A percentile compares a stretch with the other conserved stretches of the same genome.
Conservation (phyloP, 163 green algal species). For the Volvox carteri region DNA sequence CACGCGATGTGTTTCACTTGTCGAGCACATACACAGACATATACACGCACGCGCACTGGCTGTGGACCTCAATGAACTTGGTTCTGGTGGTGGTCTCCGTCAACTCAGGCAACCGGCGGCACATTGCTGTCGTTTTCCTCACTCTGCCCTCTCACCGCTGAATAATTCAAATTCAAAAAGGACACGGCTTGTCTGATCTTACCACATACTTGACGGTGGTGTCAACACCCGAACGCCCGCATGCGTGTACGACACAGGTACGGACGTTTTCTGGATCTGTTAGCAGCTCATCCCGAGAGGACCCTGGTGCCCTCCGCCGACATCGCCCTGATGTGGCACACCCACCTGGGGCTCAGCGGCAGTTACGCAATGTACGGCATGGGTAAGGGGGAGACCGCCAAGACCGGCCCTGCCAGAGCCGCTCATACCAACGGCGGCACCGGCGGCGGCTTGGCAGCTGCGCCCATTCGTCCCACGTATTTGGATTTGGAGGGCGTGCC, state of each 20-base stretch:
- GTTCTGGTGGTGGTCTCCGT: background rate
- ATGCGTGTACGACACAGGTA: conserved; percentile 10
- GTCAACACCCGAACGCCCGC: background rate
- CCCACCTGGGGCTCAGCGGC: conserved; percentile 23
- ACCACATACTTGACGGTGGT: background rate
- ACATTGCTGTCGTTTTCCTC: too few relatives aligned
- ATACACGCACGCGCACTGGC: background rate
- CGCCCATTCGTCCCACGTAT: background rate
- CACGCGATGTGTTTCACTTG: background rate
- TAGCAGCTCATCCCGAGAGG: background rate
- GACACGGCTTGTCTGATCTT: too few relatives aligned
- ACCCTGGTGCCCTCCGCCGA: conserved; percentile 46
- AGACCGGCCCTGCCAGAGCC: too few relatives aligned
- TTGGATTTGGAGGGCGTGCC: background rate
- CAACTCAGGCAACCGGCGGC: background rate
- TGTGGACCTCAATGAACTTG: background rate
- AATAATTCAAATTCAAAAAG: too few relatives aligned
- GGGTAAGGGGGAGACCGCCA: too few relatives aligned
- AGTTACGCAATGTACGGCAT: background rate
- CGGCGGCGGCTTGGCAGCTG: background rate
- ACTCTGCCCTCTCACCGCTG: too few relatives aligned
- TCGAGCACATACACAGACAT: background rate
- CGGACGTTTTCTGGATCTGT: conserved; percentile 39
- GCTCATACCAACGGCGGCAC: background rate
- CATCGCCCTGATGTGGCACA: conserved; percentile 55